A percentile compares a stretch with the other conserved stretches of the same genome.
These are phyloP conservation scores for Poa annua DNA, from an alignment of 176 grass and related monocot genomes.

Conservation along the genomic window DNA sequence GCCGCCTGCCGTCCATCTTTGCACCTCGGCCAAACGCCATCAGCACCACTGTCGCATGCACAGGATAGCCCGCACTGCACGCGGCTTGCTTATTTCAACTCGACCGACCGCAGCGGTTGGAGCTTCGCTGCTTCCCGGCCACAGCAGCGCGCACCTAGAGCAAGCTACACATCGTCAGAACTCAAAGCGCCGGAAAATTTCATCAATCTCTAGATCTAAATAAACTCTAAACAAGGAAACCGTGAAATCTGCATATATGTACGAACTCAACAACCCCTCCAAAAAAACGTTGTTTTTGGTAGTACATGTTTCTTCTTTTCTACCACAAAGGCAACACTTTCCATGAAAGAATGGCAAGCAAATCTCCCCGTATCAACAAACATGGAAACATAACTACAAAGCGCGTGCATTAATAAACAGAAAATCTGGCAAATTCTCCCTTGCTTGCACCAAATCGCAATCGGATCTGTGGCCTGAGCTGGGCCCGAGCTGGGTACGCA, in stretches of 20 bases:
- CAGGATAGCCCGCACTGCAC: neutral
- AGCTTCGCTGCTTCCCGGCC: slow-evolving; percentile 9
- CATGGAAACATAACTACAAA: slow-evolving; percentile 34
- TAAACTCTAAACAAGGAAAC: slow-evolving; percentile 39
- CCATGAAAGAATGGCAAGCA: neutral
- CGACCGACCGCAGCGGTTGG: neutral
- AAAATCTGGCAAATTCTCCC: slow-evolving; percentile 2
- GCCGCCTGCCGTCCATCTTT: slow-evolving; percentile 81
- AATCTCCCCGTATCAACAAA: neutral
- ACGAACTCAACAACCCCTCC: neutral
- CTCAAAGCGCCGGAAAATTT: neutral
- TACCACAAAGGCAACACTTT: slow-evolving; percentile 4
- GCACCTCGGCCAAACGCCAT: slow-evolving; percentile 77
- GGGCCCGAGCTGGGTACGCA: neutral
- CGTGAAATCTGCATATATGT: slow-evolving; percentile 36
- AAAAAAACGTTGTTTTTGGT: neutral
- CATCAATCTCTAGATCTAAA: slow-evolving; percentile 40
- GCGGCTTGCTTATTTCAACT: slow-evolving; percentile 32
- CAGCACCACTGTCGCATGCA: slow-evolving; percentile 45
- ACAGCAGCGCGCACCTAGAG: slow-evolving; percentile 36
- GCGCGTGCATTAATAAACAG: slow-evolving; percentile 25
- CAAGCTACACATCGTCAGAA: slow-evolving; percentile 39
- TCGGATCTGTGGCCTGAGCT: slow-evolving; percentile 44
- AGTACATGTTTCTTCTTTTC: slow-evolving; percentile 8
- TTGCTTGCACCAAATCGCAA: neutral